Evolutionary conservation across 495 filamentous ascomycete genomes (phyloP), one percentile per base, ranked within the genome.

Genomic region (Aspergillus biplanus): DNA sequence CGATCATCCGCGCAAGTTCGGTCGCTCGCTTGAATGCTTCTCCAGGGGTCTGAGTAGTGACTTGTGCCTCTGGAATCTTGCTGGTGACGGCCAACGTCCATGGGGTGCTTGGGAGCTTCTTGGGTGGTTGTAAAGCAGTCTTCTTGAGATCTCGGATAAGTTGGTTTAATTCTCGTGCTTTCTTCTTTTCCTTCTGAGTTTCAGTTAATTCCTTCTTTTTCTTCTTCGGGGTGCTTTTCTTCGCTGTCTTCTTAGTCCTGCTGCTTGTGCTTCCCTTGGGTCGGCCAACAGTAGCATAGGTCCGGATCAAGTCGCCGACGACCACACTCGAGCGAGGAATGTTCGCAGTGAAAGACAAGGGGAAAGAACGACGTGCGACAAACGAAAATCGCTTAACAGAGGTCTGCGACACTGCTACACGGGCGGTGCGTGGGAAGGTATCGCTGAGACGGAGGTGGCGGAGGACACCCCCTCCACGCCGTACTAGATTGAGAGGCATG

Each of bases 401-500:
- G 56, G 62, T 69, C 56, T 74, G 70, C 58, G 73, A 33, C 48
- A 62, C 60, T 37, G 67, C 68, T 54, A 74, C 64, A 54, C 70
- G 71, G 64, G 67, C 63, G 42, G 71, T 68, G 50, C 67, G 69
- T 60, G 68, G 49, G 46, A 72, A 62, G 50, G 63, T 67, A 61
- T 71, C 56, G 61, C 57, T 64, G 59, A 72, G 49, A 39, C 66
- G 68, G 49, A 77, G 67, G 59, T 67, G 70, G 44, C 68, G 72
- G 44, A 77, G 66, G 46, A 71, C 59, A 62, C 67, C 64, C 52
- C 62, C 63, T 48, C 71, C 69, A 33, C 73, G 71, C 55, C 63
- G 66, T 52, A 66, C 71, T 33, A 69, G 59, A 59, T 73, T 73
- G 27, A 71, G 65, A 74, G 72, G 58, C 76, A 80, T 80, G 21